Percentiles rank a stretch among this genome's conserved stretches.
These are phyloP conservation scores for Aspergillus vadensis DNA, from an alignment of 2,329 filamentous ascomycete species.

Conservation along the genomic window DNA sequence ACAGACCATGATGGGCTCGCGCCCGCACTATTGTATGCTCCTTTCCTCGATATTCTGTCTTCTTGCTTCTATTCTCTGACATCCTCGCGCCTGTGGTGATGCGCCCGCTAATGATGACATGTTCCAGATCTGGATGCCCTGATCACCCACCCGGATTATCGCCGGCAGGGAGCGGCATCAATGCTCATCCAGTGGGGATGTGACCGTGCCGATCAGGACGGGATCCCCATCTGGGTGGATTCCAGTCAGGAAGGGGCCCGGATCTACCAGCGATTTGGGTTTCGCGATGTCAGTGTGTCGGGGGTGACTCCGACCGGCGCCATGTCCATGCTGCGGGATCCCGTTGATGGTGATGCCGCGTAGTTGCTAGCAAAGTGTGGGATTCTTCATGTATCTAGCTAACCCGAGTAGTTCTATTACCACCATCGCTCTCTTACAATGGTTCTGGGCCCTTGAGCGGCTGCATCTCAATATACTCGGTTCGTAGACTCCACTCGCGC, in stretches of 20 bases:
- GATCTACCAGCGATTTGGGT: slow-evolving; percentile 10
- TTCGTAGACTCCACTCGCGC: slow-evolving; percentile 1
- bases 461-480: slow-evolving; percentile 5
- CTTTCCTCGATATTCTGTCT: background rate
- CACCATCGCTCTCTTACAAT: no score
- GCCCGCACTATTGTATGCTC: background rate
- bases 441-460: background rate
- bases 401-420: no score
- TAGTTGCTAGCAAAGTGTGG: background rate
- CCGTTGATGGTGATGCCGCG: background rate
- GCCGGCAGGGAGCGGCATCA: slow-evolving; percentile 15
- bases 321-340: background rate
- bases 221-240: slow-evolving; percentile 8
- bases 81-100: background rate
- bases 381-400: no score
- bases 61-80: no score
- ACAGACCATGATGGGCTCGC: background rate
- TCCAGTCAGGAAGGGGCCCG: background rate
- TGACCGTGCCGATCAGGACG: slow-evolving; percentile 10
- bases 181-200: slow-evolving; percentile 19
- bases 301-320: background rate
- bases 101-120: background rate
- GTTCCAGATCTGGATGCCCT: slow-evolving; percentile 3
- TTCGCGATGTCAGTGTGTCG: slow-evolving; percentile 7
- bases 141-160: slow-evolving; percentile 23